Evolutionary conservation across 2,329 filamentous ascomycete genomes (phyloP).

Genomic region (Tolypocladium tropicale): DNA sequence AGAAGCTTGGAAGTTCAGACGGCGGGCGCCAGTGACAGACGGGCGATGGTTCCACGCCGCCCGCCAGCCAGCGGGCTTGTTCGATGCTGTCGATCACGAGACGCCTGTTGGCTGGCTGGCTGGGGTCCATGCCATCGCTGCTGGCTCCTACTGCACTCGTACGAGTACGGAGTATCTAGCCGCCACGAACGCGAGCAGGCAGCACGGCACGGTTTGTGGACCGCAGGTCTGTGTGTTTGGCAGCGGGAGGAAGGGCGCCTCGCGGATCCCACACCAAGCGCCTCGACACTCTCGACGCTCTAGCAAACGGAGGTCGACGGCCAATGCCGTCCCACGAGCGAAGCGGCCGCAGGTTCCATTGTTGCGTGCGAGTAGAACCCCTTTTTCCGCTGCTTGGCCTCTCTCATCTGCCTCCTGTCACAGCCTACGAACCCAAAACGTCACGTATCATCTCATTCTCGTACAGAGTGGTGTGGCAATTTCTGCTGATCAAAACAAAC

Average conservation of each 20-base stretch:
- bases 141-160: no score
- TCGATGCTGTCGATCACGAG: not conserved
- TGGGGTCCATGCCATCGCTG: not conserved
- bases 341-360: not conserved
- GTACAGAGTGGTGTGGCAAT: slow-evolving; percentile 7
- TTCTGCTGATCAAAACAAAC: slow-evolving; percentile 20
- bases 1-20: not conserved
- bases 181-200: not conserved
- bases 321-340: not conserved
- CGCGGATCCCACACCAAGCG: not conserved
- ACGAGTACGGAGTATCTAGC: no score
- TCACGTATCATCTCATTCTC: not conserved
- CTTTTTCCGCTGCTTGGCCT: not conserved
- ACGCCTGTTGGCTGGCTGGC: not conserved
- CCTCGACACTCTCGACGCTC: not conserved
- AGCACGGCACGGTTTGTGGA: not conserved
- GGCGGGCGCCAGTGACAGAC: not conserved
- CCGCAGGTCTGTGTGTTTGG: not conserved
- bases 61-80: not conserved
- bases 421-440: not conserved
- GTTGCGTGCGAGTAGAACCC: not conserved
- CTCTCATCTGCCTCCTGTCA: not conserved
- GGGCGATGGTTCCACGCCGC: not conserved
- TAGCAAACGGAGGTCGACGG: not conserved
- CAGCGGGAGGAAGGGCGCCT: not conserved